Percentiles rank a stretch among this genome's conserved stretches.
These are phyloP conservation scores for Tetrapisispora iriomotensis DNA, from an alignment of 805 yeast genomes.

Conservation along the genomic window DNA sequence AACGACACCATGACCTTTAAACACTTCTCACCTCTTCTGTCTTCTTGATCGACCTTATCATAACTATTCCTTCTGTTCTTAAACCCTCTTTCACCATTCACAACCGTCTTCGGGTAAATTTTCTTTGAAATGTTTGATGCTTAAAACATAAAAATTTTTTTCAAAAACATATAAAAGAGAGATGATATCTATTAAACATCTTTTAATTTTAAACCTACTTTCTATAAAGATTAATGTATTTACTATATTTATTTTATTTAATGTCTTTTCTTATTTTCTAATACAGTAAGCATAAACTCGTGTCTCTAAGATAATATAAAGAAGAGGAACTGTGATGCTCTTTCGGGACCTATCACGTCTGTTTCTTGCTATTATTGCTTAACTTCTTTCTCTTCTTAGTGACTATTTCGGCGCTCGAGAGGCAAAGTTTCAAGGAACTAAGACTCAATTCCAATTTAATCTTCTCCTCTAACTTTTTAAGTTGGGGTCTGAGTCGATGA, in stretches of 20 bases:
- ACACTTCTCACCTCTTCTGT: too few species aligned
- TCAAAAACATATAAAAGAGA: not conserved
- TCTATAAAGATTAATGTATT: not conserved
- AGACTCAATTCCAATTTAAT: conserved; percentile 5
- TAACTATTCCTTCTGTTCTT: too few species aligned
- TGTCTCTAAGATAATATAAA: conserved; percentile 13
- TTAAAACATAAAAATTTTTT: not conserved
- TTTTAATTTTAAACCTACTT: not conserved
- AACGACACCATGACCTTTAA: too few species aligned
- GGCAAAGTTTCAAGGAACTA: conserved; percentile 38
- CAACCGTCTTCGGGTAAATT: conserved; percentile 5
- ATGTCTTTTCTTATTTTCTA: not conserved
- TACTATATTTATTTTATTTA: not conserved
- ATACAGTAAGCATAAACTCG: conserved; percentile 21
- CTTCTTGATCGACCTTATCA: too few species aligned
- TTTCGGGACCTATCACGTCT: conserved; percentile 12
- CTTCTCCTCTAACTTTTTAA: conserved; percentile 29
- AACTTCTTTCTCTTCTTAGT: conserved; percentile 17
- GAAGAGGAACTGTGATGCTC: conserved; percentile 21
- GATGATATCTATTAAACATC: not conserved
- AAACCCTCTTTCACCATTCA: too few species aligned
- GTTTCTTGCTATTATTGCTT: conserved; percentile 28
- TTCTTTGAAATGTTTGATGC: not conserved
- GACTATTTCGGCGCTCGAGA: conserved; percentile 70
- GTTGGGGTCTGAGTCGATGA: conserved; percentile 26